phyloP scores from a whole-genome alignment of 257 asterid species.

The Ophiorrhiza pumila region DNA sequence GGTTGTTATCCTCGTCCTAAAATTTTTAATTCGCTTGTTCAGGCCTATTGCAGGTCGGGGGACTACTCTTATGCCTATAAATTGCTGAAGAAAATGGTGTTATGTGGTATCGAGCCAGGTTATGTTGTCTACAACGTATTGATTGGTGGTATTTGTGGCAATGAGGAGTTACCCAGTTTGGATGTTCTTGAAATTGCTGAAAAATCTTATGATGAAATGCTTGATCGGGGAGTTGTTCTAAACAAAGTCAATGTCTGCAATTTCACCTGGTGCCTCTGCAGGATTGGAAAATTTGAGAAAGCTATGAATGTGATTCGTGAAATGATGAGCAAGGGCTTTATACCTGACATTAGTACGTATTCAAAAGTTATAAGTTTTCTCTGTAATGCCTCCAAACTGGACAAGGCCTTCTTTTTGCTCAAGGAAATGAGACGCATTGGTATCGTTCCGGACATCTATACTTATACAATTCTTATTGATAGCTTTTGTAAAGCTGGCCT shows the following conservation, averaged over 20 bases:
- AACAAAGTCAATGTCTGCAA: conserved; percentile 77
- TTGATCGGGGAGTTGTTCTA: conserved; percentile 49
- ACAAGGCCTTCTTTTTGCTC: conserved; percentile 71
- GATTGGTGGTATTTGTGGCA: conserved; percentile 82
- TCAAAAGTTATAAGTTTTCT: conserved; percentile 74
- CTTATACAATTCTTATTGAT: conserved; percentile 86
- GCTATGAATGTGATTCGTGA: conserved; percentile 64
- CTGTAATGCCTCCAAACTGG: conserved; percentile 73
- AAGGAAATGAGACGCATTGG: conserved; percentile 69
- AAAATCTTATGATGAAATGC: conserved; percentile 74
- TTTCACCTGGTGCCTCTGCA: conserved; percentile 71
- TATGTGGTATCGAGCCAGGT: conserved; percentile 77
- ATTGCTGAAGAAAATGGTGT: conserved; percentile 75
- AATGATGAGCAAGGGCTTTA: conserved; percentile 77
- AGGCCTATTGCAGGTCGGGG: conserved; percentile 69
- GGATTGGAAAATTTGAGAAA: conserved; percentile 61
- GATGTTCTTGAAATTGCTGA: conserved; percentile 74
- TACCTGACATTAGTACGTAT: conserved; percentile 82
- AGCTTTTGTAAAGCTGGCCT: conserved; percentile 87
- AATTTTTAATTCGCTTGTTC: conserved; percentile 76
- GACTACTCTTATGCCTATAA: conserved; percentile 81
- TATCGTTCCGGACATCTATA: conserved; percentile 72
- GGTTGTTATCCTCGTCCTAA: conserved; percentile 88
- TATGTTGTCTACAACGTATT: conserved; percentile 80
- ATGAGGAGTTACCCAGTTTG: conserved; percentile 51